Evolutionary conservation across 2,329 filamentous ascomycete genomes (phyloP).

Genomic region (Cercospora zeae-maydis): DNA sequence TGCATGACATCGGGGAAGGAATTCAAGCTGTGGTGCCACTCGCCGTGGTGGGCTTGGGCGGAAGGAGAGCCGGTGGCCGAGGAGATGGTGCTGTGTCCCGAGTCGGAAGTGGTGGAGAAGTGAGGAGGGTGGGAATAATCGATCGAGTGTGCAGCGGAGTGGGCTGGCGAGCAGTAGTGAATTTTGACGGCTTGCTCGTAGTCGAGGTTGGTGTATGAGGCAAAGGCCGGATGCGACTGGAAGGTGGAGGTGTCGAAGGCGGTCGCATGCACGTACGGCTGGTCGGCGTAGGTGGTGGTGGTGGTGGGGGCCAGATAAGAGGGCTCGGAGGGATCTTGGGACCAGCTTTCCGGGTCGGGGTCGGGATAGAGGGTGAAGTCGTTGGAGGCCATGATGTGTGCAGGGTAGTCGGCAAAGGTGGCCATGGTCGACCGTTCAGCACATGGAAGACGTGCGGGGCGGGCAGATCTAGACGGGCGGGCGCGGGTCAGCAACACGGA

Average conservation of each 20-base stretch:
- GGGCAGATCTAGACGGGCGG: not conserved
- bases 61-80: conserved; percentile 52
- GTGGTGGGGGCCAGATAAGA: conserved; percentile 28
- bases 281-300: conserved; percentile 27
- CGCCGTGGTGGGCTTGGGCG: conserved; percentile 59
- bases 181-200: conserved; percentile 41
- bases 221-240: conserved; percentile 34
- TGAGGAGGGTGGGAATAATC: conserved; percentile 44
- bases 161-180: conserved; percentile 42
- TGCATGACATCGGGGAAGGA: conserved; percentile 63
- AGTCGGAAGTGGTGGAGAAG: conserved; percentile 50
- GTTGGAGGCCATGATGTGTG: conserved; percentile 30
- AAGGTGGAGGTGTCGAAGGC: conserved; percentile 41
- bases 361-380: conserved; percentile 37
- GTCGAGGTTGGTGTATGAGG: conserved; percentile 36
- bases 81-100: conserved; percentile 48
- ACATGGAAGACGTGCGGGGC: conserved; percentile 6
- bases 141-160: conserved; percentile 46
- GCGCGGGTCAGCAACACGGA: not conserved
- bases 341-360: conserved; percentile 33
- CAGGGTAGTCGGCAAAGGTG: conserved; percentile 32
- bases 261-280: conserved; percentile 29
- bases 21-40: conserved; percentile 52
- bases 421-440: conserved; percentile 26
- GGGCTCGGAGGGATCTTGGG: conserved; percentile 29